Percentiles rank a stretch among this genome's conserved stretches.
phyloP scores from a whole-genome alignment of 371 early-diverging fungal genomes.

The Catenaria anguillulae region DNA sequence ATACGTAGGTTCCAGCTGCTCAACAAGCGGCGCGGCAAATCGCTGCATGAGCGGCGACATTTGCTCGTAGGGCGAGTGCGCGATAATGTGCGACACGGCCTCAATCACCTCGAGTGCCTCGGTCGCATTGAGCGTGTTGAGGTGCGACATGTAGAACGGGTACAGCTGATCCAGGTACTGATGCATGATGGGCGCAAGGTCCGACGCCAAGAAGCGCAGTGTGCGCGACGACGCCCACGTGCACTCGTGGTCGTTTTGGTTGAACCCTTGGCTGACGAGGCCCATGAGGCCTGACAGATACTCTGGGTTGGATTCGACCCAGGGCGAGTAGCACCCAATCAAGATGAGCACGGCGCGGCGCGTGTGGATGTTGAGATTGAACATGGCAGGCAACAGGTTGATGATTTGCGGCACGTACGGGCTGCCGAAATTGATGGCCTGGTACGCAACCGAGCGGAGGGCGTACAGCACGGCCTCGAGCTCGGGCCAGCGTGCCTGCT shows the following conservation, averaged over 20 bases:
- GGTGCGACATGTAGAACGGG: constrained; percentile 52
- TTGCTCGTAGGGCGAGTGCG: constrained; percentile 46
- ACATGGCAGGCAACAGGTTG: constrained; percentile 48
- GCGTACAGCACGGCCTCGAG: constrained; percentile 89
- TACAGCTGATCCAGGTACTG: constrained; percentile 57
- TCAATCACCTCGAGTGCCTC: constrained; percentile 72
- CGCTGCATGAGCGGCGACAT: constrained; percentile 50
- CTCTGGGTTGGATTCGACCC: constrained; percentile 78
- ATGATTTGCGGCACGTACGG: constrained; percentile 65
- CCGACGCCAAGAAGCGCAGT: constrained; percentile 71
- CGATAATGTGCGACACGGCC: constrained; percentile 74
- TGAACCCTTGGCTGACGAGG: constrained; percentile 73
- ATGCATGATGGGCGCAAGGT: constrained; percentile 54
- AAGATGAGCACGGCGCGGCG: constrained; percentile 89
- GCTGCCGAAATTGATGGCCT: constrained; percentile 49
- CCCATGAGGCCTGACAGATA: constrained; percentile 75
- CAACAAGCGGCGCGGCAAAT: constrained; percentile 71
- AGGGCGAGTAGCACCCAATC: constrained; percentile 82
- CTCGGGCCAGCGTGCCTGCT: constrained; percentile 55
- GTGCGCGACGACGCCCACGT: constrained; percentile 79
- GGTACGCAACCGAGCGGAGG: constrained; percentile 74
- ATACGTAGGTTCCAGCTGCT: constrained; percentile 35
- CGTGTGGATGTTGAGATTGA: constrained; percentile 80
- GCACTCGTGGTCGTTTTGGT: constrained; percentile 46
- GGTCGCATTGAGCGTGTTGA: constrained; percentile 40